Evolutionary conservation across 768 basidiomycete genomes (phyloP).

Genomic region (Suillus sp.): DNA sequence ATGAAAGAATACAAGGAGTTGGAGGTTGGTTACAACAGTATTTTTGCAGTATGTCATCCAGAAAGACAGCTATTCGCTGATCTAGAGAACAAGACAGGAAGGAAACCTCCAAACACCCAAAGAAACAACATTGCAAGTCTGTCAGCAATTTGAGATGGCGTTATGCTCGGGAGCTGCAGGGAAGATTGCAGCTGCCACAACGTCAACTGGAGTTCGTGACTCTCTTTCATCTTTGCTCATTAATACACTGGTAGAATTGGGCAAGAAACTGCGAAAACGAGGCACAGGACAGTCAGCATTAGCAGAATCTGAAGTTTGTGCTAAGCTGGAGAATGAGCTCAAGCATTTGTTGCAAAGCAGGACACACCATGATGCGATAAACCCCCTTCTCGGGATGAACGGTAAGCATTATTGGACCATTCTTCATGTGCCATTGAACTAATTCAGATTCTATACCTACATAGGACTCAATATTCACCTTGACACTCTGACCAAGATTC

Average conservation of each 20-base stretch:
- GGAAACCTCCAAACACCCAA: slow-evolving; percentile 7
- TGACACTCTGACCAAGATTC: slow-evolving; percentile 34
- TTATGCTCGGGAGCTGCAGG: slow-evolving; percentile 5
- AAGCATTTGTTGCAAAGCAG: neutral
- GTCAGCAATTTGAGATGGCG: slow-evolving; percentile 8
- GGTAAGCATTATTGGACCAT: slow-evolving; percentile 17
- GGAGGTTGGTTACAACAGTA: slow-evolving; percentile 35
- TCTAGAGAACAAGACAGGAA: neutral
- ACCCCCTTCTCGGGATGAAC: slow-evolving; percentile 11
- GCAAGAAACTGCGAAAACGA: slow-evolving; percentile 10
- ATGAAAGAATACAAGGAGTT: slow-evolving; percentile 34
- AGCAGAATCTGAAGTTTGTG: slow-evolving; percentile 6
- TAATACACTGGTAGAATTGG: slow-evolving; percentile 8
- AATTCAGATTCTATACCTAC: too few species aligned
- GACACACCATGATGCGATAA: slow-evolving; percentile 1
- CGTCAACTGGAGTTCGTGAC: slow-evolving; percentile 8
- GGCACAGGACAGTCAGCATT: neutral
- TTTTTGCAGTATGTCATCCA: slow-evolving; percentile 35
- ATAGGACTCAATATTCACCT: slow-evolving; percentile 30
- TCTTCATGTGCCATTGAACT: too few species aligned
- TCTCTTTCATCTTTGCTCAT: neutral
- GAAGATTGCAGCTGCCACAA: slow-evolving; percentile 7
- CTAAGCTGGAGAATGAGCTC: slow-evolving; percentile 7
- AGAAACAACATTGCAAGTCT: slow-evolving; percentile 23
- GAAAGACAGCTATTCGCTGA: too few species aligned